phyloP scores from a whole-genome alignment of 208 protist species.

The Phytomonas francai region DNA sequence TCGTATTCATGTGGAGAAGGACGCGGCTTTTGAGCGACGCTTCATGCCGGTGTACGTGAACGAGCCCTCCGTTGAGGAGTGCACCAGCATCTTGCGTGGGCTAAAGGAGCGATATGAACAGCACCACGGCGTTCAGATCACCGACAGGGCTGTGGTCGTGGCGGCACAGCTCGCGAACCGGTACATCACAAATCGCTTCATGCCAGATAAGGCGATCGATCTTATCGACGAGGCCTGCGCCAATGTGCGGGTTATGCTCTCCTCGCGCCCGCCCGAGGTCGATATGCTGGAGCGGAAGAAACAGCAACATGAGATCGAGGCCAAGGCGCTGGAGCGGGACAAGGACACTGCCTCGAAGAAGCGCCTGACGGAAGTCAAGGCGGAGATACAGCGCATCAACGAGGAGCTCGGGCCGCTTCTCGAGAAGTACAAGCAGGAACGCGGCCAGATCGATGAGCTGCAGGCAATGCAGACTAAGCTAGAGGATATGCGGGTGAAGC shows the following conservation, averaged over 20 bases:
- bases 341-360: constrained; percentile 67
- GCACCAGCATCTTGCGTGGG: constrained; percentile 96
- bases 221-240: constrained; percentile 96
- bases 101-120: constrained; percentile 92
- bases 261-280: constrained; percentile 93
- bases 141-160: constrained; percentile 88
- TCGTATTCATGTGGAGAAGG: constrained; percentile 97
- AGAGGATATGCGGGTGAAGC: constrained; percentile 83
- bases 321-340: constrained; percentile 87
- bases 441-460: constrained; percentile 79
- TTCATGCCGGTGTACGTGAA: constrained; percentile 97
- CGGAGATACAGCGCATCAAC: constrained; percentile 62
- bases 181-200: constrained; percentile 96
- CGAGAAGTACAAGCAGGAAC: constrained; percentile 80
- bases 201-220: constrained; percentile 99
- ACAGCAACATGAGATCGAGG: constrained; percentile 88
- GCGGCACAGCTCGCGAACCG: constrained; percentile 88
- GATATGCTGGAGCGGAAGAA: constrained; percentile 89
- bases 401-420: constrained; percentile 80
- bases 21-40: constrained; percentile 96
- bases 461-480: constrained; percentile 80
- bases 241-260: constrained; percentile 87
- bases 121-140: constrained; percentile 90
- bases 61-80: constrained; percentile 96
- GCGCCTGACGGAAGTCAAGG: constrained; percentile 62